Conservation (phyloP, 345 rosid species). For the Eucalyptus coolabah region DNA sequence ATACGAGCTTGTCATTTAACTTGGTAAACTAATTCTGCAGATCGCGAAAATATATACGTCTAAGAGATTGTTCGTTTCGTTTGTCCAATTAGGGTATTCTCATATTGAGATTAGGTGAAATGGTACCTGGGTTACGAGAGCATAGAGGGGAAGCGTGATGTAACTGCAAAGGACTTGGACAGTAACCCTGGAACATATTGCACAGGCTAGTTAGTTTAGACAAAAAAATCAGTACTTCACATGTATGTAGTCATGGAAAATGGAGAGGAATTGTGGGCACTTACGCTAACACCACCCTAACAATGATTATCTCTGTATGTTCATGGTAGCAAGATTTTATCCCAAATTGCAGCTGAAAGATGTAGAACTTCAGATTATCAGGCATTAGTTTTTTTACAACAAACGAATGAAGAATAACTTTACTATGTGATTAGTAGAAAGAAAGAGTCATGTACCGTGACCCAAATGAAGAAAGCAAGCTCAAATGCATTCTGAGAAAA, state of each 20-base stretch:
- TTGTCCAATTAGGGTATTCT: not conserved
- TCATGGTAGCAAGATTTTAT: constrained; percentile 57
- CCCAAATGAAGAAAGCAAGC: constrained; percentile 56
- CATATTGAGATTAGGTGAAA: not conserved
- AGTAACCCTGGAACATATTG: constrained; percentile 22
- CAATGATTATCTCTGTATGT: constrained; percentile 9
- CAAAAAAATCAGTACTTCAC: not conserved
- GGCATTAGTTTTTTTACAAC: not conserved
- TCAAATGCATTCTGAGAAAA: constrained; percentile 67
- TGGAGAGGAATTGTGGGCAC: not conserved
- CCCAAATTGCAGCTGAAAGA: constrained; percentile 35
- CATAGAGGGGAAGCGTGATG: constrained; percentile 79
- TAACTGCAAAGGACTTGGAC: constrained; percentile 63
- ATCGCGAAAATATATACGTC: not conserved
- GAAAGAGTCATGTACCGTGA: constrained; percentile 32
- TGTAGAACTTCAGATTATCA: not conserved
- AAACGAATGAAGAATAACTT: not conserved
- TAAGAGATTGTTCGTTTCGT: not conserved
- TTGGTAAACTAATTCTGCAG: not conserved
- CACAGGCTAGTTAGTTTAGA: not conserved
- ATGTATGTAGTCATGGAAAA: not conserved
- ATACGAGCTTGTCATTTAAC: not conserved
- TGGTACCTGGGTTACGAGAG: constrained; percentile 61
- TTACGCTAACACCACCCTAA: constrained; percentile 59
- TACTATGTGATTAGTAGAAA: not conserved